Conservation (phyloP, 176 grass and related monocot species). For the maize (Zea mays) region Zm-B73-REFERENCE-NAM-5.0 NC_050100.1:223475001-223475500, state of each 20-base stretch:
- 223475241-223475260: conserved; percentile 28
- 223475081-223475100: conserved; percentile 43
- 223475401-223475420: conserved; percentile 47
- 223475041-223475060: conserved; percentile 17
- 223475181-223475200: conserved; percentile 34
- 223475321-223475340: conserved; percentile 47
- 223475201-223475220: background rate
- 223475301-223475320: conserved; percentile 49
- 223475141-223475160: conserved; percentile 85
- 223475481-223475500: conserved; percentile 52
- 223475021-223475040: conserved; percentile 38
- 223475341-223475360: conserved; percentile 38
- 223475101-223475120: conserved; percentile 69
- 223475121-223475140: conserved; percentile 92
- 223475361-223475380: conserved; percentile 41
- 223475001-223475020: conserved; percentile 46
- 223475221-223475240: conserved; percentile 15
- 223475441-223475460: conserved; percentile 72
- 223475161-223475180: conserved; percentile 35
- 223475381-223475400: conserved; percentile 51
- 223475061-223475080: conserved; percentile 25
- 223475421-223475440: conserved; percentile 41
- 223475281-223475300: conserved; percentile 86
- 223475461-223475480: conserved; percentile 73
- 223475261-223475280: conserved; percentile 73